Conservation (phyloP, 1,284 basidiomycete species). For the Afroboletus lepidellus region DNA sequence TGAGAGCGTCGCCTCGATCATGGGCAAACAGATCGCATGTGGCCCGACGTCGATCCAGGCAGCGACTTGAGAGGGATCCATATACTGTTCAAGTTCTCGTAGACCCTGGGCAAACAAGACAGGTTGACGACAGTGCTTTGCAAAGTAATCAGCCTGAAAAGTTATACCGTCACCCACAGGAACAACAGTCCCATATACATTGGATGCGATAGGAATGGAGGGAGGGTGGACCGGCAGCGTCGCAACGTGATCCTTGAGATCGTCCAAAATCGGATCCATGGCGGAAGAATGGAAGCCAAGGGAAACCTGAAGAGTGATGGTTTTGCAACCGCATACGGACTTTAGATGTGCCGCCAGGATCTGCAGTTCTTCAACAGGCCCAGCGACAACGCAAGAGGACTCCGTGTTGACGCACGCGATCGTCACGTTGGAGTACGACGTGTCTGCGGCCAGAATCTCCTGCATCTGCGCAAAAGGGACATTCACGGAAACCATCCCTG, state of each 20-base stretch:
- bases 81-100: slow-evolving; percentile 34
- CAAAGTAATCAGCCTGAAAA: slow-evolving; percentile 54
- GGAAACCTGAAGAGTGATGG: slow-evolving; percentile 47
- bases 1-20: slow-evolving; percentile 47
- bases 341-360: slow-evolving; percentile 44
- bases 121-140: slow-evolving; percentile 58
- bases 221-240: slow-evolving; percentile 35
- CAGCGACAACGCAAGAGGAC: slow-evolving; percentile 56
- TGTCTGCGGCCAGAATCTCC: slow-evolving; percentile 36
- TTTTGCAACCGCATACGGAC: slow-evolving; percentile 36
- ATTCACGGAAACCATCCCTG: slow-evolving; percentile 62
- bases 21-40: slow-evolving; percentile 53
- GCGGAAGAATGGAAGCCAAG: slow-evolving; percentile 65
- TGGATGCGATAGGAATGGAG: slow-evolving; percentile 54
- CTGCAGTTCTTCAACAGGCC: slow-evolving; percentile 44
- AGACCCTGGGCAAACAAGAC: slow-evolving; percentile 57
- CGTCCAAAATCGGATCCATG: slow-evolving; percentile 55
- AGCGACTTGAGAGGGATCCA: slow-evolving; percentile 34
- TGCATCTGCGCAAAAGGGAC: slow-evolving; percentile 37
- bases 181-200: slow-evolving; percentile 53
- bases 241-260: slow-evolving; percentile 42
- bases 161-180: slow-evolving; percentile 48
- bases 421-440: slow-evolving; percentile 38
- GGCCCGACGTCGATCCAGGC: slow-evolving; percentile 68
- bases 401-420: slow-evolving; percentile 65